Base-by-base conservation (phyloP, 1,284 basidiomycete genomes). In the Boletus coffeatus region DNA sequence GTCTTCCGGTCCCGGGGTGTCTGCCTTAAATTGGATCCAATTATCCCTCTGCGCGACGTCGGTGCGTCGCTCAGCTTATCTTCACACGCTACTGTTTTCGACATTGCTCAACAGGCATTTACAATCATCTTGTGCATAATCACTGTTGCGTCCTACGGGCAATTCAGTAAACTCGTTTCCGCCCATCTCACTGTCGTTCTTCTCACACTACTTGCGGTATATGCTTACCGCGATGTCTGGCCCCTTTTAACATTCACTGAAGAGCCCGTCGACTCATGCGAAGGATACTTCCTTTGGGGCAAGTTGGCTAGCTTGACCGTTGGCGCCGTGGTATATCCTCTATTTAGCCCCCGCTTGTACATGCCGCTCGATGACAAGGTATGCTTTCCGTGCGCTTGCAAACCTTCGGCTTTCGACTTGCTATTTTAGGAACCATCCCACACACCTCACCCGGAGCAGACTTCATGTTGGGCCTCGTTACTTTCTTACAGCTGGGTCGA, bases 141-240 rank as follows among this genome's bases (percentile, higher is more conserved):
- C 14, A 52, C 60, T 21, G n/a, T 61, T n/a, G 7, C 4, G 2
- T 61, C 34, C 16, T n/a, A 37, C 43, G 11, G 43, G 8, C 18
- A 8, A 39, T 50, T 61, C 39, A 39, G 60, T 52, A 46, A 14
- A 52, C 59, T 61, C 25, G 60, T 50, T 8, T 61, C 60, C 13
- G n/a, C 25, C 4, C 60, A 61, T 6, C 46, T 50, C 10, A 41
- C 60, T 21, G 21, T 53, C 6, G 14, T 61, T 25, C 60, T 53
- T 55, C 11, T 39, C 8, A 59, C 64, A 43, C 67, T 77, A 59
- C 67, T 77, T 61, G 62, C 71, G 57, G 70, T 79, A 14, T 87
- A 80, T 69, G 71, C 75, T 25, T 84, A 84, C 68, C 80, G 84
- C 39, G 83, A 87, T 69, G 61, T 86, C 46, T 84, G 77, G 75